Conservation (phyloP, 495 filamentous ascomycete species). For the Xylaria curta region DNA sequence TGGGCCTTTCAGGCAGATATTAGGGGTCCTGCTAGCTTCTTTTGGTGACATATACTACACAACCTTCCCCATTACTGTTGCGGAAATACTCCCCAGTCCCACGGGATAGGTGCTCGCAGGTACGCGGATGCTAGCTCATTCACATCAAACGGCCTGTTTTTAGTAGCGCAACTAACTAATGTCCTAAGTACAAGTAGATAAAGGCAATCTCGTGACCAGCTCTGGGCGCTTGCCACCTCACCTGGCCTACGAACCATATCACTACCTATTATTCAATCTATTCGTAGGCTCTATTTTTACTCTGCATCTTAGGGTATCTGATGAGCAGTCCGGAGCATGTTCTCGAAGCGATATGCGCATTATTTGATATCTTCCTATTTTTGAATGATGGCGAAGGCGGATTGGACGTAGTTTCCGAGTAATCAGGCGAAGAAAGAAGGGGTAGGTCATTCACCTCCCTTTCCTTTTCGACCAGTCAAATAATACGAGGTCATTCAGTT, state of each 20-base stretch:
- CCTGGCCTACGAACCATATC: conserved; percentile 7
- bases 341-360: neutral
- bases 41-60: conserved; percentile 9
- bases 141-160: neutral
- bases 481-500: neutral
- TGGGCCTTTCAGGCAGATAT: conserved; percentile 1
- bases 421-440: neutral
- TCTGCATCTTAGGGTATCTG: neutral
- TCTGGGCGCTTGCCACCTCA: conserved; percentile 10
- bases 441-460: neutral
- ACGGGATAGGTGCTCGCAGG: conserved; percentile 1
- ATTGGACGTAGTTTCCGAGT: neutral
- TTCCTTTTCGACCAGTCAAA: neutral
- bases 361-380: neutral
- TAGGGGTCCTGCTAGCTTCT: conserved; percentile 19
- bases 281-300: neutral
- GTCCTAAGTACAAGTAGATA: neutral
- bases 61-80: conserved; percentile 13
- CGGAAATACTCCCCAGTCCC: neutral
- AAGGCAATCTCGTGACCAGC: conserved; percentile 17
- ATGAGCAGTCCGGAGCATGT: neutral
- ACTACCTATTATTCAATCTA: conserved; percentile 6
- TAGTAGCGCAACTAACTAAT: neutral
- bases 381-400: neutral
- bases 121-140: conserved; percentile 1